Evolutionary conservation across 1,284 basidiomycete species (phyloP).

Genomic region (Chalciporus sp.): DNA sequence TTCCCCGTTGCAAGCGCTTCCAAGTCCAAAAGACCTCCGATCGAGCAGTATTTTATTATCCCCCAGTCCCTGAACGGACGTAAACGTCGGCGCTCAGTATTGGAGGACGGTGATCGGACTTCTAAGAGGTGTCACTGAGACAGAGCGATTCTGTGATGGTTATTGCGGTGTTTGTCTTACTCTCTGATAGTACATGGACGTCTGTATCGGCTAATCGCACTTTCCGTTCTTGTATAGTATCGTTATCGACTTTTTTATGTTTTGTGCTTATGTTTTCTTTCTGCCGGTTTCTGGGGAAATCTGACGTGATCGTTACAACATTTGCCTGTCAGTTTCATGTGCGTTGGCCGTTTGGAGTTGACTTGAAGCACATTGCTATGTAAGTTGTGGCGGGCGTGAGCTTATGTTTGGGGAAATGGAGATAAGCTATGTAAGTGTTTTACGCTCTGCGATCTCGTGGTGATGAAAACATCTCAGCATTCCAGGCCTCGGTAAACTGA

Average conservation of each 20-base stretch:
- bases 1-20: slow-evolving; percentile 9
- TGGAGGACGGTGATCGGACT: slow-evolving; percentile 29
- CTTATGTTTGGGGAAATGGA: too few relatives aligned
- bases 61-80: slow-evolving; percentile 29
- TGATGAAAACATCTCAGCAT: too few relatives aligned
- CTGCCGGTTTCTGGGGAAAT: background rate
- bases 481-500: slow-evolving; percentile 11
- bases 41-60: slow-evolving; percentile 45
- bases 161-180: slow-evolving; percentile 12
- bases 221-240: slow-evolving; percentile 30
- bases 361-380: too few relatives aligned
- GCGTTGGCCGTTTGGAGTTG: too few relatives aligned
- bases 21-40: slow-evolving; percentile 34
- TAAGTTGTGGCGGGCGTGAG: too few relatives aligned
- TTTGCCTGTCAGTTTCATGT: too few relatives aligned
- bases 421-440: too few relatives aligned
- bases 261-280: background rate
- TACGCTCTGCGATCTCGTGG: too few relatives aligned
- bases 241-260: slow-evolving; percentile 28
- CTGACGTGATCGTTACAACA: too few relatives aligned
- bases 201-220: slow-evolving; percentile 7
- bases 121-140: slow-evolving; percentile 26
- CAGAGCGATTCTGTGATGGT: slow-evolving; percentile 7
- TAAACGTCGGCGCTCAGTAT: slow-evolving; percentile 34
- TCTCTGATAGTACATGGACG: slow-evolving; percentile 5